A percentile compares a stretch with the other conserved stretches of the same genome.
Conservation (phyloP, 2,329 filamentous ascomycete genomes). For the Geosmithia flava region DNA sequence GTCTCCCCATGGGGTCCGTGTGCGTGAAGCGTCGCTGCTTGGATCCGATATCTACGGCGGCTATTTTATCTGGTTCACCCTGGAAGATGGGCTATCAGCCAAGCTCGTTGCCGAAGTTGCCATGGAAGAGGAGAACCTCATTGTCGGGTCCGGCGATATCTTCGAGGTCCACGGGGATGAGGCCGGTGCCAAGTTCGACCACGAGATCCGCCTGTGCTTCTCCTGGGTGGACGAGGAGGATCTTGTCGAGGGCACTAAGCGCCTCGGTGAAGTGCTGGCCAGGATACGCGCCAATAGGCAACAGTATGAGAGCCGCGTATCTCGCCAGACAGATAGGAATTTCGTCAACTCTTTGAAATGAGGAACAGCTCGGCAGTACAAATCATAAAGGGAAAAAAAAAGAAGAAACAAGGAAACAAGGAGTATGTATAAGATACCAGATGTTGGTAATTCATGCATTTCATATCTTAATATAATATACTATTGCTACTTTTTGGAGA, state of each 20-base stretch:
- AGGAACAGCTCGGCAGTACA: neutral
- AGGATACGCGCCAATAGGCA: conserved; percentile 16
- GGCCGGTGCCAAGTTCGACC: conserved; percentile 38
- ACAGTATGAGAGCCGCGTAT: conserved; percentile 10
- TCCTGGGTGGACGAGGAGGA: conserved; percentile 57
- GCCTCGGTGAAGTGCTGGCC: conserved; percentile 38
- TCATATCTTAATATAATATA: neutral
- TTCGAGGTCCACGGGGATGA: conserved; percentile 56
- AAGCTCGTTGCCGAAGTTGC: conserved; percentile 45
- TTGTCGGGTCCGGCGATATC: conserved; percentile 54
- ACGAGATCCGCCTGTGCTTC: conserved; percentile 55
- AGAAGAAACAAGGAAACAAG: neutral
- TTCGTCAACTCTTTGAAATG: conserved; percentile 13
- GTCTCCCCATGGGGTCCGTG: conserved; percentile 45
- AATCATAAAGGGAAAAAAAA: neutral
- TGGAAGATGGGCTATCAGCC: conserved; percentile 39
- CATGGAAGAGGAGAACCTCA: conserved; percentile 49
- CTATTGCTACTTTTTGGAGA: conserved; percentile 56
- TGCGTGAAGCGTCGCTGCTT: conserved; percentile 22
- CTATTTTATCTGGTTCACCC: conserved; percentile 72
- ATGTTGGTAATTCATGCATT: neutral
- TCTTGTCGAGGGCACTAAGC: conserved; percentile 54
- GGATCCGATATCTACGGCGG: conserved; percentile 52
- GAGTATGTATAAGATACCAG: neutral
- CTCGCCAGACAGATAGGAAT: conserved; percentile 5